Conservation (phyloP, 495 filamentous ascomycete genomes). For the Apodospora peruviana region DNA sequence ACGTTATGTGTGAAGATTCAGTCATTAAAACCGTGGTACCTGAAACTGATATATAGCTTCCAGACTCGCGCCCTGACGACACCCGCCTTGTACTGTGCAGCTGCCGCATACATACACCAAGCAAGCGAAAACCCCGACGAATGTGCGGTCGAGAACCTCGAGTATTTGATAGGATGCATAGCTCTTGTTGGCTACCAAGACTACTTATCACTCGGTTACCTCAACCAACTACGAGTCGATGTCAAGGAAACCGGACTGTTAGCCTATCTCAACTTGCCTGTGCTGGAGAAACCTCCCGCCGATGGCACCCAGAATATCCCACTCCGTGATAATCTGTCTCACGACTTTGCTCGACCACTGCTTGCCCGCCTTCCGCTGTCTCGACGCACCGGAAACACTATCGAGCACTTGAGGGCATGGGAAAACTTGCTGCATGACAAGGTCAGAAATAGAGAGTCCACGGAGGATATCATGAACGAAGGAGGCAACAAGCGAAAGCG, state of each 20-base stretch:
- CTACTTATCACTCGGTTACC: conserved; percentile 31
- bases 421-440: too few relatives aligned
- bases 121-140: conserved; percentile 19
- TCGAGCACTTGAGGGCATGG: background rate
- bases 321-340: background rate
- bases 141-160: conserved; percentile 23
- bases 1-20: background rate
- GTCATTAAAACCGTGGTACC: too few relatives aligned
- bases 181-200: conserved; percentile 29
- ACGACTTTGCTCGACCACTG: too few relatives aligned
- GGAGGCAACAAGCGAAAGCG: background rate
- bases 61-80: conserved; percentile 33
- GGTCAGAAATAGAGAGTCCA: background rate
- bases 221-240: conserved; percentile 36
- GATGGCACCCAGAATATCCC: background rate
- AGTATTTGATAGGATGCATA: conserved; percentile 36
- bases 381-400: background rate
- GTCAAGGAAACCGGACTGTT: conserved; percentile 30
- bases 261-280: background rate
- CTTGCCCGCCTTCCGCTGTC: background rate
- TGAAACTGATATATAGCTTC: background rate
- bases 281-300: background rate
- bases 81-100: conserved; percentile 38
- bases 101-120: conserved; percentile 32
- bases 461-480: background rate